Base-by-base conservation (phyloP, 192 early-diverging fungal species). In the Backusella tuberculispora region DNA sequence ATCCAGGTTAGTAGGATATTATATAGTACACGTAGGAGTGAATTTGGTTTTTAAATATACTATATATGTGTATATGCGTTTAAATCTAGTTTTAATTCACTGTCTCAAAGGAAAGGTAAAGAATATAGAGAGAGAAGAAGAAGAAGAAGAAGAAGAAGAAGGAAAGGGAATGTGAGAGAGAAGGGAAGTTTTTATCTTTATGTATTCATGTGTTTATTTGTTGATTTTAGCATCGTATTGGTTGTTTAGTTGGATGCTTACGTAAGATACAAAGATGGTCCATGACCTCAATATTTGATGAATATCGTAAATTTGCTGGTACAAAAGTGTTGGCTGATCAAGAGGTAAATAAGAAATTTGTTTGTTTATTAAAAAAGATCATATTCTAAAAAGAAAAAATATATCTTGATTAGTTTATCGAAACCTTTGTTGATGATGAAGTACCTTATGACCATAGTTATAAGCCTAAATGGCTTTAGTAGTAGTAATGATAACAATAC, bases 201-300 rank as follows among this genome's bases (percentile, higher is more conserved):
- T 34, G 29, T 34, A 34, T 34, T 34, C 2, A 34, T 34, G 29
- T 34, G 29, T 10, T 68, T 7, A 50, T n/a, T 8, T n/a, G 13
- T 26, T 19, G 14, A 34, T 19, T 44, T 45, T 77, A 94, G 92
- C 92, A 97, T 75, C 90, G 98, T 13, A 92, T 97, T 21, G 98
- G 96, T 6, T 99, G 97, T 76, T 66, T 99, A 26, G 90, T 99
- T 19, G 97, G 97, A 4, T 97, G 95, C 73, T 85, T 99, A 15
- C 83, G 98, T 26, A 98, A 97, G 80, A 85, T 97, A 60, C 96
- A 98, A 72, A 89, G 89, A 60, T 99, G 98, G 98, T 95, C 95
- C 19, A 91, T 97, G 90, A 95, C 98, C 0, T 92, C 93, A 6
- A 98, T 97, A 15, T 99, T 98, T 88, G 96, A 97, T 85, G 98